Evolutionary conservation across 1,284 basidiomycete species (phyloP), one percentile per base, ranked within the genome.

Genomic region (Sporisorium graminicola): DNA sequence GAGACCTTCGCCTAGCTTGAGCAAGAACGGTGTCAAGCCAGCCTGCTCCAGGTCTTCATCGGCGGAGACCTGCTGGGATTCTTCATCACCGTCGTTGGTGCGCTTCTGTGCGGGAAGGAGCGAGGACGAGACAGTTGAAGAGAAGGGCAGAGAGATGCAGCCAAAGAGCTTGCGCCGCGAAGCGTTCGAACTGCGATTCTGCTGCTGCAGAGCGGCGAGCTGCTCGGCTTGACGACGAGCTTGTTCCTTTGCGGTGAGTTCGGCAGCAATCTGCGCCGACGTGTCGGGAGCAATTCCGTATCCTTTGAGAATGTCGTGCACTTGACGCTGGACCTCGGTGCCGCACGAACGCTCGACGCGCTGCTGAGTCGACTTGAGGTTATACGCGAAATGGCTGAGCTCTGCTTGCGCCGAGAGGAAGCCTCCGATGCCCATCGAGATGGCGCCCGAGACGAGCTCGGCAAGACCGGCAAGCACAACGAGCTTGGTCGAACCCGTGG

Each of bases 391-490:
- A 61, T 96, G 93, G 86, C 98, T 94, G 56, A 94, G 90, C 86
- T 99, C 96, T 42, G 96, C 93, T 86, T 98, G 94, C 0, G 95
- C 94, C 2, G 94, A 94, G 61, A 99, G 91, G 89, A 96, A 98
- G 26, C 96, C 96, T 63, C 96, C 96, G 54, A 98, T 93, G 68
- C 95, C 95, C 96, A 98, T 99, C 18, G 87, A 88, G 71, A 98
- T 94, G 35, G 80, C 79, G 20, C 81, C 79, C 7, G 75, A 75
- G 13, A 84, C 83, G 52, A 82, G 75, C 86, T 98, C 94, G 29
- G 95, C 93, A 55, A 97, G 87, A 52, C 95, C 94, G 79, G 94
- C 93, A 53, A 97, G 89, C 51, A 98, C 93, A 79, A 98, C 95
- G 40, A 97, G 89, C 59, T 89, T 90, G 14, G 93, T 94, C 77